These are phyloP conservation scores for Athelia sp. DNA, from an alignment of 1,284 basidiomycete species.

Conservation along the genomic window DNA sequence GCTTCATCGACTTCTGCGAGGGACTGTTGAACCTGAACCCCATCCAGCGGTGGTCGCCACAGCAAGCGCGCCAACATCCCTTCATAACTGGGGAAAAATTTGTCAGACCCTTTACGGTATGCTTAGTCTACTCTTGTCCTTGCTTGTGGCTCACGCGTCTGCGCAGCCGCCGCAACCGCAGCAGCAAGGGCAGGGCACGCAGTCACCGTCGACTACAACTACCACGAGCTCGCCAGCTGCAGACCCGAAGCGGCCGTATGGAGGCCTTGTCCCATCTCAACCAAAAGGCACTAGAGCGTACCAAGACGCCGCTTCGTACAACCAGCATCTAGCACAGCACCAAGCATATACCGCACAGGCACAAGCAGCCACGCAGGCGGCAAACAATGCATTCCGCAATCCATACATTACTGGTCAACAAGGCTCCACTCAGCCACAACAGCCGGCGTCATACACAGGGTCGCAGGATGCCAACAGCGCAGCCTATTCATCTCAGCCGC, in stretches of 20 bases:
- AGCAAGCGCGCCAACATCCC: slow-evolving; percentile 93
- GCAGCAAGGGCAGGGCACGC: background rate
- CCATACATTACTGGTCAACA: slow-evolving; percentile 58
- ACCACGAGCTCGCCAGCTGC: slow-evolving; percentile 29
- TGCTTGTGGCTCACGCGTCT: slow-evolving; percentile 9
- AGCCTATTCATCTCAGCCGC: slow-evolving; percentile 23
- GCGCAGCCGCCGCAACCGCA: slow-evolving; percentile 38
- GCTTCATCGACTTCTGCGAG: slow-evolving; percentile 97
- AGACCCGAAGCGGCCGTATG: slow-evolving; percentile 87
- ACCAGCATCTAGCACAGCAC: slow-evolving; percentile 91
- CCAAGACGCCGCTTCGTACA: slow-evolving; percentile 91
- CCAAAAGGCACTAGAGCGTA: slow-evolving; percentile 80
- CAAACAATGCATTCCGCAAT: slow-evolving; percentile 64
- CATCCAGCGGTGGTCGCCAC: slow-evolving; percentile 93
- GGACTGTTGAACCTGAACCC: slow-evolving; percentile 94
- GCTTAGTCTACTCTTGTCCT: slow-evolving; percentile 25
- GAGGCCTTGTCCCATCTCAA: slow-evolving; percentile 83
- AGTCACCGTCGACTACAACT: slow-evolving; percentile 25
- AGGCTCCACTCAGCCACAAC: slow-evolving; percentile 19
- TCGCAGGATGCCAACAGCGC: slow-evolving; percentile 24
- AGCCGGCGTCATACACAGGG: slow-evolving; percentile 18
- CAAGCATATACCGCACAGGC: slow-evolving; percentile 89
- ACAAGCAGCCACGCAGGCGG: slow-evolving; percentile 61
- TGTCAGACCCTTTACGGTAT: slow-evolving; percentile 80
- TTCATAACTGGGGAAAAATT: slow-evolving; percentile 98